Percentiles rank a stretch among this genome's conserved stretches.
phyloP scores from a whole-genome alignment of 1,284 basidiomycete genomes.

The Schizophyllum amplum region DNA sequence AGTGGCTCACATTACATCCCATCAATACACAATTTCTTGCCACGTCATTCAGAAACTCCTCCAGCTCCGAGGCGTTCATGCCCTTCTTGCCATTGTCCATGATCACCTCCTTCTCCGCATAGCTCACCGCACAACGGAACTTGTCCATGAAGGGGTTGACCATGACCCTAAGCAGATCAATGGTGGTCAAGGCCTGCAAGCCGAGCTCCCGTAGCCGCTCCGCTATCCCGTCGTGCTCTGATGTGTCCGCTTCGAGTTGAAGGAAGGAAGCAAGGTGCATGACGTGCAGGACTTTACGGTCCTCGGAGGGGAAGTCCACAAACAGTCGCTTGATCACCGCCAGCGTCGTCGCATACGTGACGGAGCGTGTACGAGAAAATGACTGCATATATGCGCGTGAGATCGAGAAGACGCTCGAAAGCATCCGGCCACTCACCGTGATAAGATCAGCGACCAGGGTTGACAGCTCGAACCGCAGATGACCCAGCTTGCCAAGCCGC shows the following conservation, averaged over 20 bases:
- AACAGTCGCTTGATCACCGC: constrained; percentile 51
- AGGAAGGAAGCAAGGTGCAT: constrained; percentile 56
- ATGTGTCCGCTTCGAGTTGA: constrained; percentile 24
- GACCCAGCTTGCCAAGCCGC: constrained; percentile 49
- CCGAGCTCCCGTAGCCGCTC: constrained; percentile 40
- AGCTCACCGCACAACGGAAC: background rate
- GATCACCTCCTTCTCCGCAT: background rate
- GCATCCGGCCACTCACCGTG: constrained; percentile 33
- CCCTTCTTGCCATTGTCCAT: constrained; percentile 18
- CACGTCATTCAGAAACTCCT: constrained; percentile 39
- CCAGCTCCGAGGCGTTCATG: constrained; percentile 18
- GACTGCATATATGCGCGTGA: constrained; percentile 30
- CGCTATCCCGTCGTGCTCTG: constrained; percentile 24
- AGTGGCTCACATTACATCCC: background rate
- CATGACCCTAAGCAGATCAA: constrained; percentile 54
- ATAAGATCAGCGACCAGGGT: constrained; percentile 53
- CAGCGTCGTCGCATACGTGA: constrained; percentile 40
- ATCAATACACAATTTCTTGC: constrained; percentile 38
- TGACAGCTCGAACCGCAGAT: constrained; percentile 54
- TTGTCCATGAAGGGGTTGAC: constrained; percentile 62
- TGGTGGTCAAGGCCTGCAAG: constrained; percentile 44
- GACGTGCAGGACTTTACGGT: constrained; percentile 55
- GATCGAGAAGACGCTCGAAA: background rate
- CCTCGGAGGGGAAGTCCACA: constrained; percentile 51
- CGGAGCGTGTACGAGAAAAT: constrained; percentile 59